Evolutionary conservation across 495 filamentous ascomycete genomes (phyloP).

Genomic region (Talaromyces stipitatus): DNA sequence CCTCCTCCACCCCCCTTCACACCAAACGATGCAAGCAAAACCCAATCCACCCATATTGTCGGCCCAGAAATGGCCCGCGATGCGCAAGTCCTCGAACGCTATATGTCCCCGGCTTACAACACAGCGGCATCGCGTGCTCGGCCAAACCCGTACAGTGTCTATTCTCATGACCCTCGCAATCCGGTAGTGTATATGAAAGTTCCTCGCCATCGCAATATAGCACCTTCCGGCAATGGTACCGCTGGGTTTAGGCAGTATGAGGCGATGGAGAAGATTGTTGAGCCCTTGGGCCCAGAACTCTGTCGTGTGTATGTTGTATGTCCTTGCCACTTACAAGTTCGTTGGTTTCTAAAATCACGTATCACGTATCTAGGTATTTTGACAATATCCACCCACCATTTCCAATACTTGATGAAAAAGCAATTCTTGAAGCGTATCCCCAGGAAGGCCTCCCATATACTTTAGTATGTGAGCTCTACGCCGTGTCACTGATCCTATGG

Average conservation of each 20-base stretch:
- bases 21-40: slow-evolving; percentile 3
- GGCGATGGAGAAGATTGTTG: slow-evolving; percentile 4
- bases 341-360: neutral
- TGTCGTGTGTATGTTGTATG: neutral
- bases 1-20: neutral
- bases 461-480: slow-evolving; percentile 25
- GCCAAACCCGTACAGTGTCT: slow-evolving; percentile 5
- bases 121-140: neutral
- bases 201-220: slow-evolving; percentile 8
- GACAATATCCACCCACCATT: slow-evolving; percentile 26
- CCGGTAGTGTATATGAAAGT: slow-evolving; percentile 16
- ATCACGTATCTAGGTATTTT: slow-evolving; percentile 19
- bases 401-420: slow-evolving; percentile 26
- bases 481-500: slow-evolving; percentile 22
- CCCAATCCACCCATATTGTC: slow-evolving; percentile 10
- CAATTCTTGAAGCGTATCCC: slow-evolving; percentile 15
- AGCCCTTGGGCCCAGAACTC: slow-evolving; percentile 3
- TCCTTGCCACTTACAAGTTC: neutral
- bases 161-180: slow-evolving; percentile 7
- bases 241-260: slow-evolving; percentile 1
- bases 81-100: slow-evolving; percentile 18
- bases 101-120: slow-evolving; percentile 17
- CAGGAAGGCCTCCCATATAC: slow-evolving; percentile 18
- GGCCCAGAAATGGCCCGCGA: slow-evolving; percentile 22
- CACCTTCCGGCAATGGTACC: slow-evolving; percentile 3